phyloP scores from a whole-genome alignment of 2,329 filamentous ascomycete species.

The Aspergillus quadrilineatus region DNA sequence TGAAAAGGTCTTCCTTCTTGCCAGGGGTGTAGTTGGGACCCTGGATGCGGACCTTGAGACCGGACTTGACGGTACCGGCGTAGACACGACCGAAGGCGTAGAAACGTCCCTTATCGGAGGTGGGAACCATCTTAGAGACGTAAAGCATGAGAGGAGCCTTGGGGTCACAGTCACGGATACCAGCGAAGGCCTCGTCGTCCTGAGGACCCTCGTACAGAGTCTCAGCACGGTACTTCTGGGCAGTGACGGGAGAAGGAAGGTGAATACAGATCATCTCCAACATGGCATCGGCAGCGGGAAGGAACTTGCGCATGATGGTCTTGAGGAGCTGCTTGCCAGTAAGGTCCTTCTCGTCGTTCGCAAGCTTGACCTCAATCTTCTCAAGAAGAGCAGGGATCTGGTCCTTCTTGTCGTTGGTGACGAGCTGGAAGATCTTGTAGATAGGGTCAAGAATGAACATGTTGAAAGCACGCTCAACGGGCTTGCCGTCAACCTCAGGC shows the following conservation, averaged over 20 bases:
- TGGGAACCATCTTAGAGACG: slow-evolving; percentile 99
- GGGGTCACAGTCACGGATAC: slow-evolving; percentile 97
- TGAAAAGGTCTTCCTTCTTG: slow-evolving; percentile 98
- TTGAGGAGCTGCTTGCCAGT: slow-evolving; percentile 98
- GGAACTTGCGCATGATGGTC: slow-evolving; percentile 97
- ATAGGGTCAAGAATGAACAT: slow-evolving; percentile 99
- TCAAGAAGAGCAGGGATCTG: slow-evolving; percentile 78
- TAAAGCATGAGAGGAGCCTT: slow-evolving; percentile 99
- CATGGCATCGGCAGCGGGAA: slow-evolving; percentile 95
- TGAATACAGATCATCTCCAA: slow-evolving; percentile 99
- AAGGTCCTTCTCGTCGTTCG: slow-evolving; percentile 80
- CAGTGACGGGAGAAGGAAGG: slow-evolving; percentile 90
- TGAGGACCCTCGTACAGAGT: slow-evolving; percentile 96
- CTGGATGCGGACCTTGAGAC: slow-evolving; percentile 99
- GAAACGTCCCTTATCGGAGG: slow-evolving; percentile 99
- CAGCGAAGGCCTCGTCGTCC: slow-evolving; percentile 89
- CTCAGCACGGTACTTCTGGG: slow-evolving; percentile 97
- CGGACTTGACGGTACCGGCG: slow-evolving; percentile 94
- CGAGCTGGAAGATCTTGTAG: slow-evolving; percentile 94
- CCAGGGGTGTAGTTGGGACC: slow-evolving; percentile 97
- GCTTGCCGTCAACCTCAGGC: slow-evolving; percentile 76
- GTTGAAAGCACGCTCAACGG: slow-evolving; percentile 97
- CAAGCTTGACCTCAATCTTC: slow-evolving; percentile 95
- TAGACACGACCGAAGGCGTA: slow-evolving; percentile 99
- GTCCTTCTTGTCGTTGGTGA: slow-evolving; percentile 99